Base-by-base conservation (phyloP, 164 flowering plant species). In the Stephania cephalantha region DNA sequence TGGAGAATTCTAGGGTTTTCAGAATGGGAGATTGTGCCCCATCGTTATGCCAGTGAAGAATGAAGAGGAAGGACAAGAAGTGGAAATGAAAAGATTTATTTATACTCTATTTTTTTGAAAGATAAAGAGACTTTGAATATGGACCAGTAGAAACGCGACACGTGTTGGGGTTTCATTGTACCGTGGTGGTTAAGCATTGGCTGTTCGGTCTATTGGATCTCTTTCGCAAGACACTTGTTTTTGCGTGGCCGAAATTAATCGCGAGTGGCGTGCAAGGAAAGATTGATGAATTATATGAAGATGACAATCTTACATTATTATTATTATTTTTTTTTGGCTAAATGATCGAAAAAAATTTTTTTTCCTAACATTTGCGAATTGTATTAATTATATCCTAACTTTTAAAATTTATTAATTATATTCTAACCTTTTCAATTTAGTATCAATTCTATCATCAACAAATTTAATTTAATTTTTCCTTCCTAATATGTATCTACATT, bases 21-120 rank as follows among this genome's bases (percentile, higher is more conserved):
- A 64, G 61, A 71, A 68, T 68, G 44, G 15, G 68, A 65, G 45
- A 70, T 8, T 11, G 13, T 42, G 44, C 67, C 58, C 61, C 74
- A 73, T 25, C 48, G 72, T 50, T 55, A 29, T 25, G 25, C 25
- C 25, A 25, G 25, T 25, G 25, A 25, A 25, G 25, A 25, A 25
- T 25, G 25, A 31, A 46, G 10, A 18, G 6, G 66, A 20, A 61
- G 20, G 1, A 18, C 9, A 7, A 55, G 20, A 61, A 61, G 25
- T 2, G 22, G 66, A 61, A 61, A 25, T 6, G 22, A 61, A 6
- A 25, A 61, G 20, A 61, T 4, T 61, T 35, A 35, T 35, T 35
- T 35, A 61, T 61, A 18, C 20, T 17, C 9, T 61, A 20, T 0
- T 18, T 15, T 15, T 58, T 58, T 61, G 25, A n/a, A 61, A 61